Conservation (phyloP, 1,284 basidiomycete species). For the Neonothopanus nambi region DNA sequence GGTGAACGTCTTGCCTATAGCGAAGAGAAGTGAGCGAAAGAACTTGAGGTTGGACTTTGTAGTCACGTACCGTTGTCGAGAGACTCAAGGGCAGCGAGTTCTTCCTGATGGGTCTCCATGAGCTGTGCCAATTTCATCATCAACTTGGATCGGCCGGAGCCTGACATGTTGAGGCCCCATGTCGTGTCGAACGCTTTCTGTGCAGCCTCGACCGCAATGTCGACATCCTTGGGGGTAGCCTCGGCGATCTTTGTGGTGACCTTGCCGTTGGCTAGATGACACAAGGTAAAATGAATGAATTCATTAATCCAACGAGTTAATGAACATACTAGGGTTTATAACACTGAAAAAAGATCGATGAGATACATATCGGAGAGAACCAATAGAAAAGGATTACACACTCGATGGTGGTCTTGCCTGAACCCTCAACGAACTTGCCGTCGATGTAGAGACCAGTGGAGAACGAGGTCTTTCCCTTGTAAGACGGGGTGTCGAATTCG, state of each 20-base stretch:
- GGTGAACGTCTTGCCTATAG: conserved; percentile 49
- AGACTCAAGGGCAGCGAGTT: conserved; percentile 71
- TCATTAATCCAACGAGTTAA: not conserved
- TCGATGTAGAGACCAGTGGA: conserved; percentile 81
- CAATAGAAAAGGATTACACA: conserved; percentile 34
- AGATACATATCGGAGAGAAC: not conserved
- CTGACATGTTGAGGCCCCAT: conserved; percentile 68
- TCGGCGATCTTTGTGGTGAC: conserved; percentile 62
- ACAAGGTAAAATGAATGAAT: not conserved
- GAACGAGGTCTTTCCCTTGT: conserved; percentile 72
- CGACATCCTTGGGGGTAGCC: conserved; percentile 68
- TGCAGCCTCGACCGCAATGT: conserved; percentile 72
- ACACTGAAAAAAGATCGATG: conserved; percentile 2
- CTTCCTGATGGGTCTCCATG: conserved; percentile 69
- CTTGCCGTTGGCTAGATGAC: conserved; percentile 60
- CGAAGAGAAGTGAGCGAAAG: not conserved
- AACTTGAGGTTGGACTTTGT: not conserved
- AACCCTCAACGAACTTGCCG: conserved; percentile 77
- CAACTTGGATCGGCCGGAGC: conserved; percentile 59
- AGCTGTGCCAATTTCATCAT: conserved; percentile 71
- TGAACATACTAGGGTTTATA: conserved; percentile 8
- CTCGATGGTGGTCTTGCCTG: conserved; percentile 68
- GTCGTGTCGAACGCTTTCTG: conserved; percentile 63
- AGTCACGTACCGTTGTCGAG: conserved; percentile 54
- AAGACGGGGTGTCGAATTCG: conserved; percentile 65